A percentile compares a stretch with the other conserved stretches of the same genome.
Evolutionary conservation across 2,329 filamentous ascomycete genomes (phyloP).

Genomic region (Leptosphaerulina australis): DNA sequence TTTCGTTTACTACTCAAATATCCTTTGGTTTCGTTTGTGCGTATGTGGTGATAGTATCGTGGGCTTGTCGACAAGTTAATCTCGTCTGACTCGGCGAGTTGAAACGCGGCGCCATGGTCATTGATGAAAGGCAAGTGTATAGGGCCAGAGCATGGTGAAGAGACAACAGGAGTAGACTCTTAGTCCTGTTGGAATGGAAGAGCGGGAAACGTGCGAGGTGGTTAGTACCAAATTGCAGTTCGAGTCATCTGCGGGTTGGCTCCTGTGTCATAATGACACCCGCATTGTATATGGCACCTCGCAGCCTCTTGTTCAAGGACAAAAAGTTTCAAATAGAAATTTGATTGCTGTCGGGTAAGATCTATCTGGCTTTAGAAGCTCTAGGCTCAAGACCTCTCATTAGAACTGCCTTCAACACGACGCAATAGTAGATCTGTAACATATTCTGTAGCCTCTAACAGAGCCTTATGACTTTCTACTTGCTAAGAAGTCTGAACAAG

Average conservation of each 20-base stretch:
- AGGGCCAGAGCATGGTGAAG: slow-evolving; percentile 54
- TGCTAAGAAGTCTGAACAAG: too few species aligned
- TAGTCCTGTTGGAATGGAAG: slow-evolving; percentile 59
- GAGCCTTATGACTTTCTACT: too few species aligned
- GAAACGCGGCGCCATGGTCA: not conserved
- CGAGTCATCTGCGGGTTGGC: slow-evolving; percentile 39
- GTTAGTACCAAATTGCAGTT: slow-evolving; percentile 52
- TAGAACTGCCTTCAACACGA: too few species aligned
- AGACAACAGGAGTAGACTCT: too few species aligned
- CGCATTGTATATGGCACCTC: slow-evolving; percentile 39
- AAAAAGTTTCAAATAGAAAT: slow-evolving; percentile 15
- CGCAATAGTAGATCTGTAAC: too few species aligned
- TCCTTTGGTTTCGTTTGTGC: slow-evolving; percentile 59
- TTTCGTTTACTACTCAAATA: slow-evolving; percentile 58
- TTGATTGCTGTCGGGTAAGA: slow-evolving; percentile 5
- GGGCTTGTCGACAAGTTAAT: not conserved
- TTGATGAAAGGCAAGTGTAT: slow-evolving; percentile 54
- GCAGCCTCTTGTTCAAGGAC: slow-evolving; percentile 14
- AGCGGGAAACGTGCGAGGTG: slow-evolving; percentile 58
- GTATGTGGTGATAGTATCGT: slow-evolving; percentile 45
- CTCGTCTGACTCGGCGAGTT: not conserved
- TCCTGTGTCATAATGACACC: slow-evolving; percentile 43
- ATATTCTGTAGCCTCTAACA: too few species aligned
- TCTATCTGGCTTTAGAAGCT: slow-evolving; percentile 34
- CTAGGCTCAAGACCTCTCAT: too few species aligned